Evolutionary conservation across 2,329 filamentous ascomycete genomes (phyloP).

Genomic region (Arthrobotrys megalospora): DNA sequence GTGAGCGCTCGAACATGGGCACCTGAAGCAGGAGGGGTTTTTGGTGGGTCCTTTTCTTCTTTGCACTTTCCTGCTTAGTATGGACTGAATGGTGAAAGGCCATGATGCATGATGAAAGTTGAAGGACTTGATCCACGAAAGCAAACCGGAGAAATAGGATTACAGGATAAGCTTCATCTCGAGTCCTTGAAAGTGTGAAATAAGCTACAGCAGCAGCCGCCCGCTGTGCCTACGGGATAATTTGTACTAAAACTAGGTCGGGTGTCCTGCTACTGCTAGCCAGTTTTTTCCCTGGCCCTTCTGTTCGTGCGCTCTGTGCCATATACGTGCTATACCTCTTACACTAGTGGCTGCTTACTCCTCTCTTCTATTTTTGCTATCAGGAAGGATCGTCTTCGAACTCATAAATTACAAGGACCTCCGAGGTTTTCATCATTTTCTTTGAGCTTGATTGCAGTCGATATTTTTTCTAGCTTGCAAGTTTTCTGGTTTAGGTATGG

Average conservation of each 20-base stretch:
- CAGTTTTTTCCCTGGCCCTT: neutral
- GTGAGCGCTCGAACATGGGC: constrained; percentile 41
- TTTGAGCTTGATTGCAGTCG: constrained; percentile 3
- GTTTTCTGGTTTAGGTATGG: constrained; percentile 27
- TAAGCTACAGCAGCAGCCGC: constrained; percentile 24
- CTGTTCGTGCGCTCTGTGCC: constrained; percentile 32
- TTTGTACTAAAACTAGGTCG: constrained; percentile 29
- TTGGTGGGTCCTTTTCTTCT: constrained; percentile 13
- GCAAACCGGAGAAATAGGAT: constrained; percentile 30
- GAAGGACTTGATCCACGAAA: constrained; percentile 3
- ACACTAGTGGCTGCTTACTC: constrained; percentile 54
- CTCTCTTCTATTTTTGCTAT: constrained; percentile 51
- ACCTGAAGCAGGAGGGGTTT: constrained; percentile 34
- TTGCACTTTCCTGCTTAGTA: constrained; percentile 10
- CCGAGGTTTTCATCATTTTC: neutral
- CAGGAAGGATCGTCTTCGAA: constrained; percentile 39
- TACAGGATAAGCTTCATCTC: constrained; percentile 13
- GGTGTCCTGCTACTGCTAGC: constrained; percentile 17
- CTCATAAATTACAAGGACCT: constrained; percentile 27
- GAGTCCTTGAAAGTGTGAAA: constrained; percentile 7
- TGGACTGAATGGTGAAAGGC: neutral
- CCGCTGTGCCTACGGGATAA: constrained; percentile 29
- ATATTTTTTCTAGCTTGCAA: constrained; percentile 1
- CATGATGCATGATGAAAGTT: constrained; percentile 7
- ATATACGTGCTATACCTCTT: constrained; percentile 47